Conservation (phyloP, 1,284 basidiomycete genomes). For the Papiliotrema laurentii region DNA sequence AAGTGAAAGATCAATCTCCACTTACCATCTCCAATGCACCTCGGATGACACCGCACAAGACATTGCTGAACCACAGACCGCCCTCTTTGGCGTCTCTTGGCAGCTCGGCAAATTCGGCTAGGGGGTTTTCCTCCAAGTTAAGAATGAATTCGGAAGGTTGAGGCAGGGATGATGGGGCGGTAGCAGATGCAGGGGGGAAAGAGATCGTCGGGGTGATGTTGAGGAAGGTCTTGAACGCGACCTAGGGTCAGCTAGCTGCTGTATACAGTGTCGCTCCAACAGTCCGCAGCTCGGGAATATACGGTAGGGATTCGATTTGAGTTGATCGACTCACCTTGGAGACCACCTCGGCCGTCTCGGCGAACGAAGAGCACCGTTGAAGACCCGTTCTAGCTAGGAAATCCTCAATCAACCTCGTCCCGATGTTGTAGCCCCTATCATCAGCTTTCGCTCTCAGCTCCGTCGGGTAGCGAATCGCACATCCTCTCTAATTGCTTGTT, state of each 20-base stretch:
- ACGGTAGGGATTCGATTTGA: neutral
- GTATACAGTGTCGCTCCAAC: neutral
- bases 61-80: conserved; percentile 94
- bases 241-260: conserved; percentile 52
- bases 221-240: conserved; percentile 98
- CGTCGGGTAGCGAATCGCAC: conserved; percentile 42
- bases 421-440: conserved; percentile 95
- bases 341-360: conserved; percentile 88
- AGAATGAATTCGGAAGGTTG: conserved; percentile 64
- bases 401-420: conserved; percentile 93
- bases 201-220: conserved; percentile 83
- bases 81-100: conserved; percentile 84
- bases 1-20: too few relatives aligned
- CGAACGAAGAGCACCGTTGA: conserved; percentile 82
- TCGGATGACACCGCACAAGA: conserved; percentile 86
- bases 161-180: conserved; percentile 45
- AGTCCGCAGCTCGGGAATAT: neutral
- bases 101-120: conserved; percentile 95
- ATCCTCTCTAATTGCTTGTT: conserved; percentile 63
- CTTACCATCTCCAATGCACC: conserved; percentile 99
- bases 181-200: conserved; percentile 56
- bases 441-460: neutral
- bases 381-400: conserved; percentile 86
- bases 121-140: conserved; percentile 89
- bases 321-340: conserved; percentile 58